Conservation (phyloP, 352 stramenopile genomes). For the Pythium periplocum region DNA sequence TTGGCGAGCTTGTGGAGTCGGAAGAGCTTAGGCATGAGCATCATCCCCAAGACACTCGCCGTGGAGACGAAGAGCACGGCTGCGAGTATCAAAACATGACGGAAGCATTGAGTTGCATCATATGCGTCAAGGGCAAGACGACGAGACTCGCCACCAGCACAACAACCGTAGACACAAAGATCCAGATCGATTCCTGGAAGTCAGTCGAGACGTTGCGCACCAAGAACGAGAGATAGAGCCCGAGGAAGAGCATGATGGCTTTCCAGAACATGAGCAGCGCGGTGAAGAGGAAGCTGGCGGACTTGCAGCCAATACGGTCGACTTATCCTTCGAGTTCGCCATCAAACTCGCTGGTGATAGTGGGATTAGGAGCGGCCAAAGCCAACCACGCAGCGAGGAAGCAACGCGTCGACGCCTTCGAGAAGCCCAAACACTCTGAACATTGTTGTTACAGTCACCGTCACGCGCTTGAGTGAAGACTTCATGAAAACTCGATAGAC, state of each 20-base stretch:
- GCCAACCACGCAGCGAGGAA: conserved; percentile 22
- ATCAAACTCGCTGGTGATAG: conserved; percentile 16
- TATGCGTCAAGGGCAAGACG: no score
- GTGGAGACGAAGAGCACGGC: no score
- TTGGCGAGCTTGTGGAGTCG: no score
- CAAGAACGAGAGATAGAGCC: conserved; percentile 42
- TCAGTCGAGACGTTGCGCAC: conserved; percentile 13
- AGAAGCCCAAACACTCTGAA: conserved; percentile 22
- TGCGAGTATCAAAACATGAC: no score
- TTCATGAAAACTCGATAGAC: conserved; percentile 33
- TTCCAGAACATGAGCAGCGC: conserved; percentile 14
- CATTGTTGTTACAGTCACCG: conserved; percentile 22
- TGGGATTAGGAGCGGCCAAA: conserved; percentile 2
- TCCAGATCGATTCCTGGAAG: no score
- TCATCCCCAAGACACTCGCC: no score
- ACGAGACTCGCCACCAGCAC: no score
- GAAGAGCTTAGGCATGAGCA: no score
- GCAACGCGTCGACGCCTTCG: conserved; percentile 19
- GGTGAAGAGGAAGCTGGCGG: conserved; percentile 18
- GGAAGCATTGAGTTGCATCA: no score
- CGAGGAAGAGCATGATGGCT: conserved; percentile 24
- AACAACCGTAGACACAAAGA: no score
- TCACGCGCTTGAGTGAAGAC: conserved; percentile 24
- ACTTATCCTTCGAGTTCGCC: background rate
- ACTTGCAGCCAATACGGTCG: conserved; percentile 12